Base-by-base conservation (phyloP, 1,284 basidiomycete genomes). In the Vanrija humicola region DNA sequence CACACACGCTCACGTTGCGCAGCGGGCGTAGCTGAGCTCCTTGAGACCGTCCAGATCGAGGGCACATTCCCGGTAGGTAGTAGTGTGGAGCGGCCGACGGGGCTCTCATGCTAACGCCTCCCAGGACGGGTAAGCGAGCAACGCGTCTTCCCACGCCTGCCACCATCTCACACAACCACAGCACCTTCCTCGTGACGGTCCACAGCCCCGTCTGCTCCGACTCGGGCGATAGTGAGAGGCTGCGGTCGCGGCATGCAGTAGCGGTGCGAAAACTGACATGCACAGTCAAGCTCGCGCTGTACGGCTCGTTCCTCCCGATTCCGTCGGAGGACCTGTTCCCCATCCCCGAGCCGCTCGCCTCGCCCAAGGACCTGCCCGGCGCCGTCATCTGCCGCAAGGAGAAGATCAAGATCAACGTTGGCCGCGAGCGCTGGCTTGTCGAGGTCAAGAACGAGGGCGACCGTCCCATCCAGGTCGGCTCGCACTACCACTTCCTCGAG, bases 401-500 rank as follows among this genome's bases (percentile, higher is more conserved):
- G 26, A 79, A 80, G 28, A 90, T 98, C 61, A 68, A 81, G 14
- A 82, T 98, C 62, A 96, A 93, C 68, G 77, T 81, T 42, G 86
- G 84, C 15, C 79, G 91, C 25, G 78, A 85, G 56, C 82, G 89
- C 23, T 79, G 93, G 59, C 78, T 78, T 57, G 74, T 98, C 48
- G 81, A 82, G 39, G 92, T 98, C 40, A 90, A 87, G 34, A 98
- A 99, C 77, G 88, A 85, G 40, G 94, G 95, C 0, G 95, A 98
- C 73, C 81, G 95, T 23, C 95, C 95, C 5, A 87, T 98, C 55
- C 95, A 98, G 80, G 83, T 95, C 50, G 91, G 92, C 5, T 95
- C 92, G 2, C 91, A 99, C 73, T 98, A 93, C 73, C 89, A 86
- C 56, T 96, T 98, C 77, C 82, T 89, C 62, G 94, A 98, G 77